Evolutionary conservation across 345 rosid genomes (phyloP).

Genomic region (Lepidium africanum): DNA sequence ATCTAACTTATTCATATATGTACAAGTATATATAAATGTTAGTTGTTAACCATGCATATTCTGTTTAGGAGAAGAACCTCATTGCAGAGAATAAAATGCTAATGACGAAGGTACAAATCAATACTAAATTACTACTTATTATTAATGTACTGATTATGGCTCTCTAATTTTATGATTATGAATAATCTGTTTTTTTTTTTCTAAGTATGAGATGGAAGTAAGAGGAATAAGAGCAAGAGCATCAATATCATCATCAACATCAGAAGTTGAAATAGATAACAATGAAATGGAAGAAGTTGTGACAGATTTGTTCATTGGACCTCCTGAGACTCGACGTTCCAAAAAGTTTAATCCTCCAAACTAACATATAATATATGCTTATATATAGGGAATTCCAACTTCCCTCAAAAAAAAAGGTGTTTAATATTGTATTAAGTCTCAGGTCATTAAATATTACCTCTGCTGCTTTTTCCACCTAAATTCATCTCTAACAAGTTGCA

Average conservation of each 20-base stretch:
- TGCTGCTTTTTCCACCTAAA: too few relatives aligned
- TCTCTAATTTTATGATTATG: background rate
- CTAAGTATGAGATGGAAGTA: background rate
- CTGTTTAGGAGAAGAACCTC: constrained; percentile 46
- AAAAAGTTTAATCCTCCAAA: constrained; percentile 23
- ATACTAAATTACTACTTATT: background rate
- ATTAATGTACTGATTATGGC: background rate
- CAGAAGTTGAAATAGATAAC: constrained; percentile 10
- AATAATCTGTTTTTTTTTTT: background rate
- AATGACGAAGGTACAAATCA: constrained; percentile 36
- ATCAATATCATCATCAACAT: constrained; percentile 4
- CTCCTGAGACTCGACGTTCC: constrained; percentile 36
- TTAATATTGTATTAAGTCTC: background rate
- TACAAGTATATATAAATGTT: background rate
- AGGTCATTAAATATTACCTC: too few relatives aligned
- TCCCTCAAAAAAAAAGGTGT: background rate
- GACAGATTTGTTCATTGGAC: constrained; percentile 75
- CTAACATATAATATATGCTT: background rate
- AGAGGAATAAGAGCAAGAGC: constrained; percentile 1
- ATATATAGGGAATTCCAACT: background rate
- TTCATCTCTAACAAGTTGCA: too few relatives aligned
- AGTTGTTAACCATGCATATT: too few relatives aligned
- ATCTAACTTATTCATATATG: background rate
- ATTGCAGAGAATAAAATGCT: constrained; percentile 45
- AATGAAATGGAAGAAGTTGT: constrained; percentile 61